phyloP scores from a whole-genome alignment of 768 basidiomycete species.

The Calocybe cyanea region DNA sequence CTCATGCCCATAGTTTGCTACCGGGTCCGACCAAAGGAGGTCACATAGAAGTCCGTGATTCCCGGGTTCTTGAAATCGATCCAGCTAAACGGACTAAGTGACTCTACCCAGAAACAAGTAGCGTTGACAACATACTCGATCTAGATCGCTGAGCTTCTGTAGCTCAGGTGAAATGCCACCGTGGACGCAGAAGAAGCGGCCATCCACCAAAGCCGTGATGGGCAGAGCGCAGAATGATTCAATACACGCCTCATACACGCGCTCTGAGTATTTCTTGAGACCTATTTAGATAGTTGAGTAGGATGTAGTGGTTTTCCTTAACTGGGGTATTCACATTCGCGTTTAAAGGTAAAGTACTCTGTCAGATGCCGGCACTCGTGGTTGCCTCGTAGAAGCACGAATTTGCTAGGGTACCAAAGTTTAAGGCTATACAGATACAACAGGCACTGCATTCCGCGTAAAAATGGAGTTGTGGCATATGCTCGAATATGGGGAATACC shows the following conservation, averaged over 20 bases:
- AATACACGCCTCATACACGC: constrained; percentile 90
- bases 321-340: constrained; percentile 76
- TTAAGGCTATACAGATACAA: constrained; percentile 93
- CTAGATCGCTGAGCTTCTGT: constrained; percentile 71
- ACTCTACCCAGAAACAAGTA: constrained; percentile 1
- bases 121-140: constrained; percentile 39
- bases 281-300: background rate
- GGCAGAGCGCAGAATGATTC: constrained; percentile 89
- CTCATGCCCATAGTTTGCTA: constrained; percentile 85
- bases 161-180: constrained; percentile 93
- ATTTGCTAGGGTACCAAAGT: constrained; percentile 79
- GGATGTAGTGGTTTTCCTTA: too few species aligned
- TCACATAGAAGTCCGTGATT: constrained; percentile 91
- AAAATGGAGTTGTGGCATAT: constrained; percentile 4
- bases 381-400: constrained; percentile 88
- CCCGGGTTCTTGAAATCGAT: constrained; percentile 93
- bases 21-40: constrained; percentile 93
- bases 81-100: constrained; percentile 49
- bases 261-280: constrained; percentile 83
- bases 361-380: constrained; percentile 97
- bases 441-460: constrained; percentile 57
- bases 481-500: constrained; percentile 23
- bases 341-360: constrained; percentile 97
- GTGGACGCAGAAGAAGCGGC: constrained; percentile 96
- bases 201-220: constrained; percentile 87